Percentiles rank a stretch among this genome's conserved stretches.
Conservation (phyloP, 2,329 filamentous ascomycete species). For the Orbilia blumenaviensis region DNA sequence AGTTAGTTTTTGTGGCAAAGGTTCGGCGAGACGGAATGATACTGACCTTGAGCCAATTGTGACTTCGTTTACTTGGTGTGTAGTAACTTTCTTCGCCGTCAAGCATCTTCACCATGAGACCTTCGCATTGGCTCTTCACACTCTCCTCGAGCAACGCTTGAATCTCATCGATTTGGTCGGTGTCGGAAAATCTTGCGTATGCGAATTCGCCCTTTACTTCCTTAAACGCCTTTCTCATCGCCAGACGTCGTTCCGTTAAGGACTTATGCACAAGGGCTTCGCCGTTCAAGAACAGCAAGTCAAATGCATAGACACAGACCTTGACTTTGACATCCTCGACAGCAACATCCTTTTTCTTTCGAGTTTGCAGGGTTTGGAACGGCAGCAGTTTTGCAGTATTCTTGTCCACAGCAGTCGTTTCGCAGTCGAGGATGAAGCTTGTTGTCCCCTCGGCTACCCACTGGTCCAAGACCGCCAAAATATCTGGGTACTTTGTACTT, state of each 20-base stretch:
- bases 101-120: slow-evolving; percentile 99
- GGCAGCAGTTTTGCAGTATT: slow-evolving; percentile 92
- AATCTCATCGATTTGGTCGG: slow-evolving; percentile 90
- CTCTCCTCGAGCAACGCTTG: slow-evolving; percentile 91
- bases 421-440: slow-evolving; percentile 97
- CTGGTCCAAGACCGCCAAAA: slow-evolving; percentile 82
- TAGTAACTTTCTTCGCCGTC: slow-evolving; percentile 93
- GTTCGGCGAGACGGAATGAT: slow-evolving; percentile 56
- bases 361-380: slow-evolving; percentile 97
- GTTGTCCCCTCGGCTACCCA: slow-evolving; percentile 92
- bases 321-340: slow-evolving; percentile 94
- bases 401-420: slow-evolving; percentile 97
- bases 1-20: slow-evolving; percentile 20
- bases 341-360: slow-evolving; percentile 97
- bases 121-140: slow-evolving; percentile 94
- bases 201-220: slow-evolving; percentile 88
- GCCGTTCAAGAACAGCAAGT: slow-evolving; percentile 91
- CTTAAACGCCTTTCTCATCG: slow-evolving; percentile 76
- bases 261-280: slow-evolving; percentile 85
- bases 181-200: slow-evolving; percentile 86
- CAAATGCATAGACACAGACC: slow-evolving; percentile 96
- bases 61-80: slow-evolving; percentile 92
- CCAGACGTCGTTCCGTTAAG: slow-evolving; percentile 81
- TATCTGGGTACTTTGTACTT: slow-evolving; percentile 97
- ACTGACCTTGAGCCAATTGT: slow-evolving; percentile 93